A percentile compares a stretch with the other conserved stretches of the same genome.
These are phyloP conservation scores for Solidago caesia DNA, from an alignment of 129 eudicot genomes.

Conservation along the genomic window DNA sequence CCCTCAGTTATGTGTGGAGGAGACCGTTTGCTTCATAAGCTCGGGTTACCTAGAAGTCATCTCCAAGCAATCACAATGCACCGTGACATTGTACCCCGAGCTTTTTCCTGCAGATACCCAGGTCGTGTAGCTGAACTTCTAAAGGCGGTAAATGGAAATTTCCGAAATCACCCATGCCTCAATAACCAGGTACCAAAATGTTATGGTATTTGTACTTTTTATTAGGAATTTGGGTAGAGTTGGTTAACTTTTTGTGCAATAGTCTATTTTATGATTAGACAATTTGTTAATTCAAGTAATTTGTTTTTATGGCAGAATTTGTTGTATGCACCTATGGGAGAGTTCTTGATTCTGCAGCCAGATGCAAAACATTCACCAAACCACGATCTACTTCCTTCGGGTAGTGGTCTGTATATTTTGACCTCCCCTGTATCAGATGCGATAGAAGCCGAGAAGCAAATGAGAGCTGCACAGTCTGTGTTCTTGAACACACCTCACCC, in stretches of 20 bases:
- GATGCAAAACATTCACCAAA: conserved; percentile 70
- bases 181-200: conserved; percentile 53
- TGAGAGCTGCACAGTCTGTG: conserved; percentile 56
- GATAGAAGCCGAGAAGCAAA: conserved; percentile 58
- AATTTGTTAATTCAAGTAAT: background rate
- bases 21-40: conserved; percentile 62
- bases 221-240: background rate
- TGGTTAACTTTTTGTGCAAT: background rate
- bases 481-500: conserved; percentile 92
- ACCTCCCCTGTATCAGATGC: conserved; percentile 38
- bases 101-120: conserved; percentile 92
- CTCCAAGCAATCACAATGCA: conserved; percentile 82
- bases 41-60: conserved; percentile 77
- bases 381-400: conserved; percentile 86
- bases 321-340: conserved; percentile 84
- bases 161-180: conserved; percentile 83
- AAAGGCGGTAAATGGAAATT: conserved; percentile 81
- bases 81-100: conserved; percentile 96
- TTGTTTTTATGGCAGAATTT: conserved; percentile 43
- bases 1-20: conserved; percentile 96
- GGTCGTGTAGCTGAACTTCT: conserved; percentile 76
- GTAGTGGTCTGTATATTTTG: conserved; percentile 72
- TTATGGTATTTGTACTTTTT: background rate
- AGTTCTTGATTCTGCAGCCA: conserved; percentile 85
- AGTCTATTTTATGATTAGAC: too few species aligned